These are phyloP conservation scores for Corymbia calophylla DNA, from an alignment of 441 rosid genomes.

Conservation along the genomic window DNA sequence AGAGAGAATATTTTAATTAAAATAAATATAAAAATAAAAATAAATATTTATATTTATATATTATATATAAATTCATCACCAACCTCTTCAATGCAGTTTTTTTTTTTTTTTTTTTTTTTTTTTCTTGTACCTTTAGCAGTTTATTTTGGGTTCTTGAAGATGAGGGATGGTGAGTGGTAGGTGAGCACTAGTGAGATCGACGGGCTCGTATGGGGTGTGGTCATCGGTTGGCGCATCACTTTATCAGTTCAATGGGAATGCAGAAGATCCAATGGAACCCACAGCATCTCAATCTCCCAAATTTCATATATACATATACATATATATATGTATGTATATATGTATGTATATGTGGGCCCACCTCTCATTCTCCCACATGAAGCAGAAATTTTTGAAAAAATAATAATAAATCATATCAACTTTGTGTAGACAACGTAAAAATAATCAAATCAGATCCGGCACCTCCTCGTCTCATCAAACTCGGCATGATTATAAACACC, in stretches of 20 bases:
- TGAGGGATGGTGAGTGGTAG: background rate
- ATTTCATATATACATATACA: background rate
- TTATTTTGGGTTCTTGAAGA: background rate
- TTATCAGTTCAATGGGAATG: background rate
- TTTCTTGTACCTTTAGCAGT: background rate
- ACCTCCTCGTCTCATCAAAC: background rate
- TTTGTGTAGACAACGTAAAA: background rate
- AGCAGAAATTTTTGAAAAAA: background rate
- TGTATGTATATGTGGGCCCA: background rate
- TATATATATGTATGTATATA: background rate
- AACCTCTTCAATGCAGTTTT: background rate
- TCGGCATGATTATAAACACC: background rate
- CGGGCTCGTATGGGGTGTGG: background rate
- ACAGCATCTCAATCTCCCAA: background rate
- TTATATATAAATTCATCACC: background rate
- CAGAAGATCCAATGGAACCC: background rate
- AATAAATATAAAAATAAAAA: background rate
- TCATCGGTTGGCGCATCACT: background rate
- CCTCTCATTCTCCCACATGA: background rate
- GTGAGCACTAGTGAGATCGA: background rate
- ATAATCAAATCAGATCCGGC: background rate
- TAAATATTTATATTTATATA: too few relatives aligned
- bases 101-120: too few relatives aligned
- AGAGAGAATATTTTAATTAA: rapidly evolving
- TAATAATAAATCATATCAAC: background rate